A percentile compares a stretch with the other conserved stretches of the same genome.
Conservation (phyloP, 202 grass and related monocot genomes). For the Elaeis oleifera region DNA sequence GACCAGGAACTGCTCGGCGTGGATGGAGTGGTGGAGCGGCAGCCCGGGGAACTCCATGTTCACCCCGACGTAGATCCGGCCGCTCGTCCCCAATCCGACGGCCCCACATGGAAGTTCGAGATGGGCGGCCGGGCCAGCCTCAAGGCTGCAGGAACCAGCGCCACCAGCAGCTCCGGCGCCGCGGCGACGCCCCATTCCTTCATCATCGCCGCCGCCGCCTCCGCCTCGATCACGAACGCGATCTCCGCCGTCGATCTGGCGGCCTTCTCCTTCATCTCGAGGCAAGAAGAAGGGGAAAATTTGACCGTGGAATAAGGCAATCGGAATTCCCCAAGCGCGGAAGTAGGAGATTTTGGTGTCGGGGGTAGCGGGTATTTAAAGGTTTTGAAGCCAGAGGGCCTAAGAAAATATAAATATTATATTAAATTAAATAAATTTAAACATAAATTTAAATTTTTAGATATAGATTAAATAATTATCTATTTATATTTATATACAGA, state of each 20-base stretch:
- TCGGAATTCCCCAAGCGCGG: conserved; percentile 36
- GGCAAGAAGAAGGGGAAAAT: conserved; percentile 6
- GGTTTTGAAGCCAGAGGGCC: conserved; percentile 3
- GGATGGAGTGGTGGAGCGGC: conserved; percentile 62
- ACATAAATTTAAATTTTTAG: too few relatives aligned
- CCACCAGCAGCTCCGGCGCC: conserved; percentile 65
- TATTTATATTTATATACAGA: too few relatives aligned
- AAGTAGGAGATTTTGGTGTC: conserved; percentile 11
- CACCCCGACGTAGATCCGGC: conserved; percentile 76
- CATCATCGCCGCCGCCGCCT: conserved; percentile 46
- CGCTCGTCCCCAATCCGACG: conserved; percentile 71
- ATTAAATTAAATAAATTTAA: too few relatives aligned
- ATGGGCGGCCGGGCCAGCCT: conserved; percentile 47
- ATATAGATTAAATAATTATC: too few relatives aligned
- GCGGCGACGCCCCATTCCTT: conserved; percentile 38
- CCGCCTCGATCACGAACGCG: conserved; percentile 72
- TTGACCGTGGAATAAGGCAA: background rate
- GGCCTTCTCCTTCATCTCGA: conserved; percentile 27
- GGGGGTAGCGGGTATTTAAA: conserved; percentile 29
- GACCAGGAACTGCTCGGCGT: conserved; percentile 91
- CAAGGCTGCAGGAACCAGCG: conserved; percentile 65
- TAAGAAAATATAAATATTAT: too few relatives aligned
- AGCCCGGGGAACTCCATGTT: conserved; percentile 81
- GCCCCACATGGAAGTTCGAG: conserved; percentile 73
- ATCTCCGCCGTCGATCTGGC: conserved; percentile 25